These are phyloP conservation scores for Sungouiella thailandica DNA, from an alignment of 805 yeast species.

Conservation along the genomic window DNA sequence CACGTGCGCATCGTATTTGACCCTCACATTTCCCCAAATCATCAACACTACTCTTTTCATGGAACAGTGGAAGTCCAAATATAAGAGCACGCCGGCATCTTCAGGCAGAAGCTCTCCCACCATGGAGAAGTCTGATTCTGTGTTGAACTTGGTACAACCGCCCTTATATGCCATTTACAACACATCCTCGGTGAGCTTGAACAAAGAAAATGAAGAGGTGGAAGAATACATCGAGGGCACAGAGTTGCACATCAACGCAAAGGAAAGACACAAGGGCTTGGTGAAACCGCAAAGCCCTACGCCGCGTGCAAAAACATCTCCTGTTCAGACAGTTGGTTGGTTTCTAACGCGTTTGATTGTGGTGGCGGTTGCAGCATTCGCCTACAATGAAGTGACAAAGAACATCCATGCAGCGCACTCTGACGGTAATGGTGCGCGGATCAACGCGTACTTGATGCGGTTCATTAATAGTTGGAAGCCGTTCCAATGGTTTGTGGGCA, in stretches of 20 bases:
- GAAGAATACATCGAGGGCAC: slow-evolving; percentile 16
- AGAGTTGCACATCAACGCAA: slow-evolving; percentile 13
- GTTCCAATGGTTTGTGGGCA: slow-evolving; percentile 4
- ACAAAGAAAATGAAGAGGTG: slow-evolving; percentile 20
- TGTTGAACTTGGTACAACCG: slow-evolving; percentile 46
- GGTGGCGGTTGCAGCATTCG: slow-evolving; percentile 43
- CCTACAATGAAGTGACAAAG: slow-evolving; percentile 49
- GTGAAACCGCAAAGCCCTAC: slow-evolving; percentile 1
- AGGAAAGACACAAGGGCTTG: slow-evolving; percentile 7
- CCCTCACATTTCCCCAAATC: not conserved
- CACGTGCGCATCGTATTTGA: too few species aligned
- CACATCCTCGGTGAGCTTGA: slow-evolving; percentile 33
- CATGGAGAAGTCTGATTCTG: slow-evolving; percentile 27
- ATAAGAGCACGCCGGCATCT: not conserved
- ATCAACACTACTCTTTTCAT: not conserved
- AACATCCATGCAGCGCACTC: slow-evolving; percentile 49
- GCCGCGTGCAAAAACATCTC: not conserved
- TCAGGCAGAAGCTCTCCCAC: not conserved
- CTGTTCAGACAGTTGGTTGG: not conserved
- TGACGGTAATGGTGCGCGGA: slow-evolving; percentile 36
- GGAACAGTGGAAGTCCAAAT: not conserved
- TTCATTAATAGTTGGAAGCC: slow-evolving; percentile 23
- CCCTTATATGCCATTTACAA: slow-evolving; percentile 48
- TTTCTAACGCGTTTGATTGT: slow-evolving; percentile 15
- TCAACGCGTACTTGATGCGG: slow-evolving; percentile 32